Base-by-base conservation (phyloP, 768 basidiomycete genomes). In the Tulasnella sp. region DNA sequence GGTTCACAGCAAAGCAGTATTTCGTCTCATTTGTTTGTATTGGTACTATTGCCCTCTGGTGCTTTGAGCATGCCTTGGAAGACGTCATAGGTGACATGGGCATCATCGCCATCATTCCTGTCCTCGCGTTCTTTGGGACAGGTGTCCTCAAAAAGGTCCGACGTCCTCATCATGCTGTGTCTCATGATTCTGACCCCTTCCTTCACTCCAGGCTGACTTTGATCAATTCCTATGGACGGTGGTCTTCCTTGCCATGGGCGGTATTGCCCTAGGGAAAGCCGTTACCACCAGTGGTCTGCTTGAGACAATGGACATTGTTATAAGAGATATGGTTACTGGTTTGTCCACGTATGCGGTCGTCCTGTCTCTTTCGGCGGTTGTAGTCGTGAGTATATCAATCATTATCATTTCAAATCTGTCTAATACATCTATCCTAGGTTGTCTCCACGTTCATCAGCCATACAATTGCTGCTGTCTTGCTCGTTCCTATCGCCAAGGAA, bases 371-470 rank as follows among this genome's bases (percentile, higher is more conserved):
- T 78, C 83, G 0, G 69, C 74, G 7, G 65, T 81, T 37, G 82
- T 88, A 29, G 67, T 88, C 59, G 83, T 86, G 34, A 56, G 77
- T 68, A 3, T 13, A 25, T 60, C 13, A 15, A 13, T 8, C 13
- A 22, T 41, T 37, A 19, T 3, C 16, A 53, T 31, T 22, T 31
- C 27, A 56, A 61, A 63, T 16, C 55, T 66, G 53, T 65, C 67
- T 43, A 46, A 62, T 52, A n/a, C 25, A n/a, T 33, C 40, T 22
- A 22, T n/a, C 28, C 28, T 45, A 87, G 81, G 65, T 90, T 52
- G 74, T 90, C 53, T 90, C 85, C n/a, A 91, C 90, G 0, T 88
- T 90, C 66, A 96, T 99, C 65, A 92, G 88, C 63, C 95, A 93
- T 67, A 92, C 92, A 10, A 95, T 99, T 61, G 92, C 95, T 2